Conservation (phyloP, 768 basidiomycete species). For the Imleria badia region DNA sequence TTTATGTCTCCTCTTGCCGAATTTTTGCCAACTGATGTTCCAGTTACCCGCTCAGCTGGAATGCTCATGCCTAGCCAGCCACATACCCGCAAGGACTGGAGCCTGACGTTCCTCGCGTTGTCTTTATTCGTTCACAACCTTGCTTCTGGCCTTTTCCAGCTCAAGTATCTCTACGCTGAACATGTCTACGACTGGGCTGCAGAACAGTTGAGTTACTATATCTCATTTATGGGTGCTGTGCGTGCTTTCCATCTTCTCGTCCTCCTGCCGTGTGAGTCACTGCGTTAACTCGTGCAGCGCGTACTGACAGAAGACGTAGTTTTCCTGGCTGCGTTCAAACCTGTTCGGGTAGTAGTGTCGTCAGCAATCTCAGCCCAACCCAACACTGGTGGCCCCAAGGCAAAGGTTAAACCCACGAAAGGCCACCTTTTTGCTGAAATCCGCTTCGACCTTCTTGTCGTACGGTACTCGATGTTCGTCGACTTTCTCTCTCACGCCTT, state of each 20-base stretch:
- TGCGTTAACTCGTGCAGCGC: constrained; percentile 32
- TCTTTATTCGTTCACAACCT: constrained; percentile 64
- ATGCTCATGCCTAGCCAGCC: constrained; percentile 72
- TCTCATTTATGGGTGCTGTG: constrained; percentile 63
- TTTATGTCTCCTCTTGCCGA: constrained; percentile 67
- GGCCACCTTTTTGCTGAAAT: constrained; percentile 58
- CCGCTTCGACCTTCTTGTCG: constrained; percentile 66
- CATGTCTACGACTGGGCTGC: constrained; percentile 71
- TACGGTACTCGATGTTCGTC: constrained; percentile 61
- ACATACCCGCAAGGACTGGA: constrained; percentile 61
- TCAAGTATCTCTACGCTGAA: constrained; percentile 78
- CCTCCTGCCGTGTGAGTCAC: constrained; percentile 61
- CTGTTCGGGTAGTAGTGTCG: constrained; percentile 23
- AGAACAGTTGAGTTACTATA: constrained; percentile 71
- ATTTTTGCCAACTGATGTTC: constrained; percentile 59
- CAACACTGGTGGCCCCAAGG: constrained; percentile 18
- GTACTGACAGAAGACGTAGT: constrained; percentile 40
- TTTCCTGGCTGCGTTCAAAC: constrained; percentile 61
- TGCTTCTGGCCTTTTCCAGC: constrained; percentile 67
- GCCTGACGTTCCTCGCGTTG: constrained; percentile 65
- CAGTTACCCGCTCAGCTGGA: constrained; percentile 40
- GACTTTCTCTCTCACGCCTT: constrained; percentile 66
- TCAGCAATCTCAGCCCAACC: constrained; percentile 4
- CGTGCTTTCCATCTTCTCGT: constrained; percentile 67
- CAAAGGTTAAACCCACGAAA: constrained; percentile 46